These are phyloP conservation scores for Pestalotiopsis sp. DNA, from an alignment of 2,329 filamentous ascomycete genomes.

Conservation along the genomic window DNA sequence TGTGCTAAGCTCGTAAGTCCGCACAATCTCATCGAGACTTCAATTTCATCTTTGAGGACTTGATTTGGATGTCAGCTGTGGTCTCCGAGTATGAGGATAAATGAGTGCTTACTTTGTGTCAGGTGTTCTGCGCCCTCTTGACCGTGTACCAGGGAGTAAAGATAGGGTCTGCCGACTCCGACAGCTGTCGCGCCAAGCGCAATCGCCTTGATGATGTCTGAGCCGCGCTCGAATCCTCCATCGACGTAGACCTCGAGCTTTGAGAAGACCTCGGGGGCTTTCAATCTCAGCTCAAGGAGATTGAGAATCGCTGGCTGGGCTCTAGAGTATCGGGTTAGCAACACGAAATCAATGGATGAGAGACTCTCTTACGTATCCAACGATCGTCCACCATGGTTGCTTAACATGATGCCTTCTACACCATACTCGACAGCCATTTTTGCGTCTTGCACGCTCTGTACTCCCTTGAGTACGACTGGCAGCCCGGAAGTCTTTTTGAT, in stretches of 20 bases:
- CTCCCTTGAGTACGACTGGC: constrained; percentile 59
- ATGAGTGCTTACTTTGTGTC: constrained; percentile 52
- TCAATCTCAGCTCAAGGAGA: constrained; percentile 52
- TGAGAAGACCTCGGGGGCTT: constrained; percentile 51
- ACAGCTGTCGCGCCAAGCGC: constrained; percentile 57
- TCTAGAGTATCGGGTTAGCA: constrained; percentile 13
- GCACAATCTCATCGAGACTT: constrained; percentile 49
- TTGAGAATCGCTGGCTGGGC: constrained; percentile 51
- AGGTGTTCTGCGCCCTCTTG: constrained; percentile 57
- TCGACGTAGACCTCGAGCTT: constrained; percentile 56
- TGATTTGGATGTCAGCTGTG: constrained; percentile 13
- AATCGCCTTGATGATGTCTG: constrained; percentile 57
- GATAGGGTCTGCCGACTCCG: constrained; percentile 54
- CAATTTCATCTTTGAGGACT: constrained; percentile 40
- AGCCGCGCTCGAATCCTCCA: constrained; percentile 55
- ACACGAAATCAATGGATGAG: neutral
- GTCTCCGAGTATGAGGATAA: too few species aligned
- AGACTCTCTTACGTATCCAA: constrained; percentile 47
- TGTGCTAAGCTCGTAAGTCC: constrained; percentile 47
- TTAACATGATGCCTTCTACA: constrained; percentile 57
- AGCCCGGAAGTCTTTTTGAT: constrained; percentile 47
- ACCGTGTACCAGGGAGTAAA: constrained; percentile 51
- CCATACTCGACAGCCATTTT: constrained; percentile 50
- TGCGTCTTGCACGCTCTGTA: constrained; percentile 60
- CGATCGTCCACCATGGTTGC: constrained; percentile 61